Percentiles rank a stretch among this genome's conserved stretches.
Evolutionary conservation across 805 yeast species (phyloP).

Genomic region (Ogataea paraovalis): DNA sequence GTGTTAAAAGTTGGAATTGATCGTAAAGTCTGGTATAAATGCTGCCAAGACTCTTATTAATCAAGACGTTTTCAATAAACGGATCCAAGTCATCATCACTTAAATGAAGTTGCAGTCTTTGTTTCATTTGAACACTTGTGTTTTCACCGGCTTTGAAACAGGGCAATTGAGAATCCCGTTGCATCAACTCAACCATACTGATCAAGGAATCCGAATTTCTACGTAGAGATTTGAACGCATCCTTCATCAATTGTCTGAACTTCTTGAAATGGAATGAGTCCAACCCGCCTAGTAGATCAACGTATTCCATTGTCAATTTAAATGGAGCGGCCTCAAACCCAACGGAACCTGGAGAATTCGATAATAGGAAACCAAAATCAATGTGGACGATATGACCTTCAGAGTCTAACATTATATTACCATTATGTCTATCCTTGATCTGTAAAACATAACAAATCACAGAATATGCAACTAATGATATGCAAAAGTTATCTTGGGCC

Average conservation of each 20-base stretch:
- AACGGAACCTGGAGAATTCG: constrained; percentile 95
- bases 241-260: constrained; percentile 62
- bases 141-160: constrained; percentile 87
- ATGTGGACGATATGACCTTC: constrained; percentile 95
- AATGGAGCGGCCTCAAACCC: constrained; percentile 98
- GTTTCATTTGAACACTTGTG: constrained; percentile 73
- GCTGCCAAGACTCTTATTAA: constrained; percentile 81
- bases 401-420: constrained; percentile 93
- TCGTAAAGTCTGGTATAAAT: constrained; percentile 90
- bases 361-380: constrained; percentile 89
- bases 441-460: constrained; percentile 85
- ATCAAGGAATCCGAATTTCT: constrained; percentile 70
- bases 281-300: constrained; percentile 81
- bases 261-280: constrained; percentile 55
- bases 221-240: constrained; percentile 71
- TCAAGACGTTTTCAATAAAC: constrained; percentile 73
- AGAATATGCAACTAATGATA: constrained; percentile 87
- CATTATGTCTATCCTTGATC: constrained; percentile 95
- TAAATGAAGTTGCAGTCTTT: constrained; percentile 76
- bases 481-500: constrained; percentile 84
- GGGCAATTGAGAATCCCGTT: constrained; percentile 82
- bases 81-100: constrained; percentile 66
- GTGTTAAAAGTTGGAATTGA: constrained; percentile 91
- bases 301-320: constrained; percentile 84
- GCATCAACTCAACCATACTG: constrained; percentile 90